Evolutionary conservation across 495 filamentous ascomycete species (phyloP).

Genomic region (Parmelia sp.): DNA sequence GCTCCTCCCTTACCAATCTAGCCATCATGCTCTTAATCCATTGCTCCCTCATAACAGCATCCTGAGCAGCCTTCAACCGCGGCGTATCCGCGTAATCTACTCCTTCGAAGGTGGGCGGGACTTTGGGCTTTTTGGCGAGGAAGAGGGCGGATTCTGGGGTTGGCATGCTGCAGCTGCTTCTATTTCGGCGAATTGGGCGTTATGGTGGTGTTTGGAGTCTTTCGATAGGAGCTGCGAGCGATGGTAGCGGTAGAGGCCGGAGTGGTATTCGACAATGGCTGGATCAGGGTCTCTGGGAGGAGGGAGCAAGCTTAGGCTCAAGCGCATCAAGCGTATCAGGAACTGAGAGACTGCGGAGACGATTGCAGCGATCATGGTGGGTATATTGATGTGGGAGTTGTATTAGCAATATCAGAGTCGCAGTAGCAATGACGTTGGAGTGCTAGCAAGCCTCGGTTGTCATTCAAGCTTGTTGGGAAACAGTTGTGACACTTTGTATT

Average conservation of each 20-base stretch:
- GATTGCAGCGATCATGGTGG: not conserved
- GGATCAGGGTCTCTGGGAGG: not conserved
- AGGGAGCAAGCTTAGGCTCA: not conserved
- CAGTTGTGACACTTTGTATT: not conserved
- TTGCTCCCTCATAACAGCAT: conserved; percentile 90
- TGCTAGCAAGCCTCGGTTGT: not conserved
- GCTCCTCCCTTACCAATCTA: conserved; percentile 81
- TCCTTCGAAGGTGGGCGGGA: conserved; percentile 90
- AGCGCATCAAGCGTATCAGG: no score
- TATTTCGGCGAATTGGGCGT: not conserved
- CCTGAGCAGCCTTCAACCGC: conserved; percentile 85
- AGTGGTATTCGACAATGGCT: not conserved
- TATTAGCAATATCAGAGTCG: conserved; percentile 1
- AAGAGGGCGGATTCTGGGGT: conserved; percentile 90
- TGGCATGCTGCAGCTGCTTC: conserved; percentile 50
- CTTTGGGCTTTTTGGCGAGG: conserved; percentile 88
- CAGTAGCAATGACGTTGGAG: not conserved
- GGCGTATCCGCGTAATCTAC: conserved; percentile 93
- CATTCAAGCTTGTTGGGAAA: not conserved
- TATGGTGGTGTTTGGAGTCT: conserved; percentile 6
- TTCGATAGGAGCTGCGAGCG: not conserved
- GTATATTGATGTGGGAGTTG: not conserved
- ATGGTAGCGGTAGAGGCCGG: not conserved
- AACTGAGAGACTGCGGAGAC: not conserved
- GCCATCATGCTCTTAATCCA: conserved; percentile 99